These are phyloP conservation scores for Takashimella koratensis DNA, from an alignment of 1,284 basidiomycete genomes.

Conservation along the genomic window DNA sequence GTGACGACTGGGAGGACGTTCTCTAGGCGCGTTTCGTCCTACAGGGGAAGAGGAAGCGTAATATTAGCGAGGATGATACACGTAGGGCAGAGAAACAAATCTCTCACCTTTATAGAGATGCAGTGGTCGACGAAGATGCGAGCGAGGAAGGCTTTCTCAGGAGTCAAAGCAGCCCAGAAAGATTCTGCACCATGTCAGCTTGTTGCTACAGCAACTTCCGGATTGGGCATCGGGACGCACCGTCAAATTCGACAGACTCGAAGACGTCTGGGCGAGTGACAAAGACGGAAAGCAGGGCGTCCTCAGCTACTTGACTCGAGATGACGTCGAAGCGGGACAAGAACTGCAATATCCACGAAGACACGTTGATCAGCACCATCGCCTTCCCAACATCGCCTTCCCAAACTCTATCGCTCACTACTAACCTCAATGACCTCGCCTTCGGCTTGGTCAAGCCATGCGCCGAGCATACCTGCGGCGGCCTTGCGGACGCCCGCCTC, in stretches of 20 bases:
- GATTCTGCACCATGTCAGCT: conserved; percentile 52
- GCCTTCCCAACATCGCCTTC: too few relatives aligned
- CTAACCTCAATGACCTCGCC: conserved; percentile 53
- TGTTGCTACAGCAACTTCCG: too few relatives aligned
- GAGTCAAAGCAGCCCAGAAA: conserved; percentile 73
- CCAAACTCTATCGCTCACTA: not conserved
- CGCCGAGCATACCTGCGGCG: conserved; percentile 68
- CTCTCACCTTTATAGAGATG: conserved; percentile 54
- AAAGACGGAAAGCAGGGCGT: conserved; percentile 64
- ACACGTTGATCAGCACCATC: not conserved
- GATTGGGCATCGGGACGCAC: too few relatives aligned
- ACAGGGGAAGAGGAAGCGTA: conserved; percentile 5
- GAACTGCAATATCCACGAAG: conserved; percentile 56
- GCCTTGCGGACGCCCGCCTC: conserved; percentile 78
- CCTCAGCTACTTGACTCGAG: conserved; percentile 59
- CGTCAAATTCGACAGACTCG: conserved; percentile 67
- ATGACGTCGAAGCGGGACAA: conserved; percentile 63
- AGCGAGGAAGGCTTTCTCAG: conserved; percentile 77
- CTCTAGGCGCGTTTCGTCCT: conserved; percentile 67
- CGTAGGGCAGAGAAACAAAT: too few relatives aligned
- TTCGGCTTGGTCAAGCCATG: conserved; percentile 65
- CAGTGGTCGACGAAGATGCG: conserved; percentile 83
- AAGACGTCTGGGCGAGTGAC: conserved; percentile 60
- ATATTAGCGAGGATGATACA: not conserved
- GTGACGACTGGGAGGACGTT: conserved; percentile 81